Conservation (phyloP, 805 yeast species). For the Starmera caribaea region DNA sequence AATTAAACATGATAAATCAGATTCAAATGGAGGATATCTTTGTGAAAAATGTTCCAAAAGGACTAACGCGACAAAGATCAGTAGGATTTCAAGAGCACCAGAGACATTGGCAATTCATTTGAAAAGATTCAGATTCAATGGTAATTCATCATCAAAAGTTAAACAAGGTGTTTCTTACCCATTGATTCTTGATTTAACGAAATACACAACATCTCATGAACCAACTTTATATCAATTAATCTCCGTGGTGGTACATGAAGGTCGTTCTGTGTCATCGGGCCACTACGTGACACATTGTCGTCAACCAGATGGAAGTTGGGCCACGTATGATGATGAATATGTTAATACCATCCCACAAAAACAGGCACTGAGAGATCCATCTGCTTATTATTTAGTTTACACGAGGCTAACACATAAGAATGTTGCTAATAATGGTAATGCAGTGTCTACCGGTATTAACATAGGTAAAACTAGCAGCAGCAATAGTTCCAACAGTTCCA, state of each 20-base stretch:
- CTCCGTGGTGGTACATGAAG: constrained; percentile 89
- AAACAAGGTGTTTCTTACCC: constrained; percentile 82
- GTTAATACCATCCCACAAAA: constrained; percentile 64
- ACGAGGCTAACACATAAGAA: constrained; percentile 60
- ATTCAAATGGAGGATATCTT: constrained; percentile 73
- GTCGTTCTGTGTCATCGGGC: constrained; percentile 85
- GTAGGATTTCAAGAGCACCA: constrained; percentile 72
- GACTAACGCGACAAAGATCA: constrained; percentile 69
- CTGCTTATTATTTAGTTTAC: constrained; percentile 86
- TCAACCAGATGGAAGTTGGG: constrained; percentile 91
- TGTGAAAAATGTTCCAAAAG: constrained; percentile 80
- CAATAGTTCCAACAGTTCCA: neutral
- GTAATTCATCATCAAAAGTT: constrained; percentile 70
- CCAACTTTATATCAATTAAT: constrained; percentile 61
- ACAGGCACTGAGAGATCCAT: constrained; percentile 70
- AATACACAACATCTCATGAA: constrained; percentile 38
- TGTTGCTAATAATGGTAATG: constrained; percentile 3
- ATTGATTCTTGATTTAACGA: constrained; percentile 60
- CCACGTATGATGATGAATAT: constrained; percentile 89
- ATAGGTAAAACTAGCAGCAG: neutral
- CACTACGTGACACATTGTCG: constrained; percentile 88
- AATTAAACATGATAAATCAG: constrained; percentile 56
- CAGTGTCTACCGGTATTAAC: neutral
- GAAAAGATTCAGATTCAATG: constrained; percentile 85
- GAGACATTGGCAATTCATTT: constrained; percentile 82